A percentile compares a stretch with the other conserved stretches of the same genome.
phyloP scores from a whole-genome alignment of 2,329 filamentous ascomycete genomes.

The Phialophora expanda region DNA sequence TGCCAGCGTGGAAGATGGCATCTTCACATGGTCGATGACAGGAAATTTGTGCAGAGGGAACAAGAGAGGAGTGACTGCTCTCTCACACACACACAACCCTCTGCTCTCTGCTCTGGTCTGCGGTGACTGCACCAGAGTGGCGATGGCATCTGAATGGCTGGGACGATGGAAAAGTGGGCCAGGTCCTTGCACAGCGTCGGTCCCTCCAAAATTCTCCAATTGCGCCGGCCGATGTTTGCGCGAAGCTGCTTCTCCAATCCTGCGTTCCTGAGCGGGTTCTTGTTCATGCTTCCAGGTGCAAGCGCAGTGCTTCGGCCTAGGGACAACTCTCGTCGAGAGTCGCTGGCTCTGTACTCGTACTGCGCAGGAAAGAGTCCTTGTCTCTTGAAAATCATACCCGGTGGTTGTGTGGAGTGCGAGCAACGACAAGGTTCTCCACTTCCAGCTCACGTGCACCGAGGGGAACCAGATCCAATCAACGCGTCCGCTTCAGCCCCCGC shows the following conservation, averaged over 20 bases:
- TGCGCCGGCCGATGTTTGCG: neutral
- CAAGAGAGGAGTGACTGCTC: neutral
- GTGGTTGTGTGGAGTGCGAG: neutral
- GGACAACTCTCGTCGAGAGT: neutral
- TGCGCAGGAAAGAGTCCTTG: neutral
- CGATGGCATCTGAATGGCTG: slow-evolving; percentile 16
- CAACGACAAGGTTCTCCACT: neutral
- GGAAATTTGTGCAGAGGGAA: neutral
- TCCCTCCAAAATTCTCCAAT: slow-evolving; percentile 22
- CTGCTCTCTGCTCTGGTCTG: slow-evolving; percentile 8
- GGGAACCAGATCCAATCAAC: slow-evolving; percentile 1
- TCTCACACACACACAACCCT: neutral
- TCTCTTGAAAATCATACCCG: neutral
- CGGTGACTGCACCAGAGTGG: slow-evolving; percentile 20
- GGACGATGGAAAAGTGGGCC: slow-evolving; percentile 2
- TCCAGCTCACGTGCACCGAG: neutral
- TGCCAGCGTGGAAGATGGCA: slow-evolving; percentile 25
- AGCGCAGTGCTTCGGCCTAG: neutral
- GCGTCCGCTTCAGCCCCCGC: neutral
- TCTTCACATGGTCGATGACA: slow-evolving; percentile 25
- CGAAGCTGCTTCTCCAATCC: neutral
- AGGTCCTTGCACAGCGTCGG: neutral
- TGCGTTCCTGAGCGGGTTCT: neutral
- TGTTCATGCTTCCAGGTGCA: neutral
- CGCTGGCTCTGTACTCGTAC: neutral